phyloP scores from a whole-genome alignment of 352 stramenopile species.

The Lagenidium sp. region DNA sequence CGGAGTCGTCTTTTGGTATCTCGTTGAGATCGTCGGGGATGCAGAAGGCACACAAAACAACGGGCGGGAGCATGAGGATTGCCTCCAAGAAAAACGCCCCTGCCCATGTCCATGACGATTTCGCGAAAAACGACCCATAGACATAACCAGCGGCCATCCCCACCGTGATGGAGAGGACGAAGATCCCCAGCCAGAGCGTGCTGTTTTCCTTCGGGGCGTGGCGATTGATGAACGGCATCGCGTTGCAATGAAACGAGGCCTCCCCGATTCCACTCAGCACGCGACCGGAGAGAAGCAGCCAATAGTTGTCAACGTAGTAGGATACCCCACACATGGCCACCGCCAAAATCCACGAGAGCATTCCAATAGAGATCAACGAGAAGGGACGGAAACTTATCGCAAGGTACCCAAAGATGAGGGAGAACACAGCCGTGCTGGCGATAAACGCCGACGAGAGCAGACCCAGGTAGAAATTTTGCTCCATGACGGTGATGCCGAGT shows the following conservation, averaged over 20 bases:
- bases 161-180: constrained; percentile 79
- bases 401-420: constrained; percentile 76
- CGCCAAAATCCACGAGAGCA: constrained; percentile 71
- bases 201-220: constrained; percentile 32
- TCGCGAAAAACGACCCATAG: constrained; percentile 55
- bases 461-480: constrained; percentile 45
- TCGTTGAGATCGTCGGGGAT: constrained; percentile 30
- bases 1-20: constrained; percentile 19
- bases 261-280: constrained; percentile 78
- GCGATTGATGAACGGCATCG: constrained; percentile 83
- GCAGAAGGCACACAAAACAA: constrained; percentile 39
- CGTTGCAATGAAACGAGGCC: constrained; percentile 80
- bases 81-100: constrained; percentile 79
- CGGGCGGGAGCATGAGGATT: constrained; percentile 60
- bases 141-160: constrained; percentile 75
- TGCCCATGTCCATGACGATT: constrained; percentile 46
- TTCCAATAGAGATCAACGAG: constrained; percentile 53
- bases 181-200: constrained; percentile 83
- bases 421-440: constrained; percentile 72
- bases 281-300: constrained; percentile 60
- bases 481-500: constrained; percentile 20
- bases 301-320: constrained; percentile 50
- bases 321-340: constrained; percentile 60
- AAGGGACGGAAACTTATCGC: constrained; percentile 71
- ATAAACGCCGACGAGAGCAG: constrained; percentile 84